Evolutionary conservation across 768 basidiomycete genomes (phyloP), one percentile per base, ranked within the genome.

Genomic region (Dentipellis sp.): DNA sequence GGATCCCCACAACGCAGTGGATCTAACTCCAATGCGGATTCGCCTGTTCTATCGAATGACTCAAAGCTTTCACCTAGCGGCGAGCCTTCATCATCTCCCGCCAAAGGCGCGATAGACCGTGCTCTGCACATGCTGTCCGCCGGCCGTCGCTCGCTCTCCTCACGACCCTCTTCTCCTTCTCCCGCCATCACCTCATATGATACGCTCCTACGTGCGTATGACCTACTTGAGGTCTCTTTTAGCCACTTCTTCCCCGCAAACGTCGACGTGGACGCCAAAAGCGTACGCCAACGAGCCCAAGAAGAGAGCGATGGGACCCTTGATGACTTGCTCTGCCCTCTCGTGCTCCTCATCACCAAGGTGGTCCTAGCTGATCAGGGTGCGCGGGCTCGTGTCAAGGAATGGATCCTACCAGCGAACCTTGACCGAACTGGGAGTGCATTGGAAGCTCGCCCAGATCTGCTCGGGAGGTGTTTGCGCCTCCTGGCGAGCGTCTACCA

Each of bases 401-500:
- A 83, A 50, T 81, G 80, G 78, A 69, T 97, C 21, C 70, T 94
- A 6, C 94, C 94, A 0, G 71, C 79, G 0, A 81, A 86, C 63
- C 66, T 97, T 64, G 95, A 98, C 68, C 83, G 97, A 47, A 80
- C 85, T 9, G 72, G 68, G n/a, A 23, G 22, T 9, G 79, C 90
- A 3, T 74, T 98, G 21, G 92, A 97, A 65, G 70, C 74, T 40
- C 82, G 92, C 3, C 56, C 80, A 12, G 86, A 90, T 65, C 68
- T 88, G 8, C 72, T 97, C 2, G 97, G 97, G 0, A 75, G 88
- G 51, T 83, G 88, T 64, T 68, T 97, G 34, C 80, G 94, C 16
- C 72, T 97, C 19, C 75, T 98, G 55, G 72, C 77, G 2, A 82
- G 84, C 58, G 78, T 93, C 2, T 86, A 90, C 62, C 84, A 94